phyloP scores from a whole-genome alignment of 164 flowering plant genomes.

The Macadamia integrifolia region DNA sequence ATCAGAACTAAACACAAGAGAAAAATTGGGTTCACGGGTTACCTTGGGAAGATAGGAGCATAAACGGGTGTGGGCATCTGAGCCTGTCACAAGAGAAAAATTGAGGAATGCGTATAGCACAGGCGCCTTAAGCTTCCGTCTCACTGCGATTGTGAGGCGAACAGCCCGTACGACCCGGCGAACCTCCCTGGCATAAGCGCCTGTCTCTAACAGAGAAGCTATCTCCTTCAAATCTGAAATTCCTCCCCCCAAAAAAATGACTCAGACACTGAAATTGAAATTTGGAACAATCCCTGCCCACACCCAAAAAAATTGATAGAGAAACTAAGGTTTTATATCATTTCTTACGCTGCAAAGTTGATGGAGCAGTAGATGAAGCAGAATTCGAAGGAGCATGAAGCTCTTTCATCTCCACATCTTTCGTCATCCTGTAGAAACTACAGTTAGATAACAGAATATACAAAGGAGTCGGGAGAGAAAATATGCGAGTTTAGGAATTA shows the following conservation, averaged over 20 bases:
- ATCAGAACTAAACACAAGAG: neutral
- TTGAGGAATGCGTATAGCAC: conserved; percentile 45
- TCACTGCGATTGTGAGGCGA: conserved; percentile 45
- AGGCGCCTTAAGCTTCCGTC: conserved; percentile 32
- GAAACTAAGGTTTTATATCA: neutral
- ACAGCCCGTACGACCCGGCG: conserved; percentile 47
- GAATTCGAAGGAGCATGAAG: conserved; percentile 36
- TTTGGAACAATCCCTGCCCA: no score
- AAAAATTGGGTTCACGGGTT: neutral
- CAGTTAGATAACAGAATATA: neutral
- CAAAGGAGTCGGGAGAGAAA: neutral
- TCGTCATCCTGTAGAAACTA: conserved; percentile 31
- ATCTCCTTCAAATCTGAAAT: conserved; percentile 57
- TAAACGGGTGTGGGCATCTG: conserved; percentile 44
- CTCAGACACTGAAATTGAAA: neutral
- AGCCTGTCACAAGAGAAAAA: conserved; percentile 46
- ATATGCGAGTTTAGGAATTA: no score
- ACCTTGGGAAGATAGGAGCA: conserved; percentile 59
- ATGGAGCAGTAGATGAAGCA: conserved; percentile 26
- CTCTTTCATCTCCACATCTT: conserved; percentile 60
- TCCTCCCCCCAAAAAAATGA: neutral
- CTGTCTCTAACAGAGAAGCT: conserved; percentile 45
- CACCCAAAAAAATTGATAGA: neutral
- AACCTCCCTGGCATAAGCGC: conserved; percentile 47
- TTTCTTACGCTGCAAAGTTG: conserved; percentile 44